Evolutionary conservation across 1,284 basidiomycete genomes (phyloP).

Genomic region (Boletus nobilissimus): DNA sequence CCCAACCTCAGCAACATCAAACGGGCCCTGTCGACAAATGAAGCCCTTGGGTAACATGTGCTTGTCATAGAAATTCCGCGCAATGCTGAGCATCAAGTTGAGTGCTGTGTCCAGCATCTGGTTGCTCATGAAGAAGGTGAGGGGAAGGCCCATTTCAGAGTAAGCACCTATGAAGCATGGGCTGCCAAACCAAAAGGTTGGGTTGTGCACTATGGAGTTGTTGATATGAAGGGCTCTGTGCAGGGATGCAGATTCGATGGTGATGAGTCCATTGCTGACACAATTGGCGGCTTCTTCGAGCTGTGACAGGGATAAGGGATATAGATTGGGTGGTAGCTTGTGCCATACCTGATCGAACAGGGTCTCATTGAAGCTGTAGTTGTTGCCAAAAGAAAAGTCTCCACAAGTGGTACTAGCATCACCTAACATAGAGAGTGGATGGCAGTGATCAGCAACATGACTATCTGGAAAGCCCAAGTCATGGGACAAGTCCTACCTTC

Average conservation of each 20-base stretch:
- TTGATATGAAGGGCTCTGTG: conserved; percentile 34
- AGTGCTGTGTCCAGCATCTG: conserved; percentile 37
- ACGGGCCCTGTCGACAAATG: conserved; percentile 37
- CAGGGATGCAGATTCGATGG: conserved; percentile 35
- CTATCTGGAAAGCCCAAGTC: background rate
- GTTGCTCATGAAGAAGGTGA: conserved; percentile 44
- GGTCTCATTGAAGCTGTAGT: conserved; percentile 43
- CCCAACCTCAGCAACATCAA: conserved; percentile 12
- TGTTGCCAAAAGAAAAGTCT: conserved; percentile 44
- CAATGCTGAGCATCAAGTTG: conserved; percentile 26
- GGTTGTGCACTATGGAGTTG: conserved; percentile 43
- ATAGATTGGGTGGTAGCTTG: no score
- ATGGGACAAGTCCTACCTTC: conserved; percentile 28
- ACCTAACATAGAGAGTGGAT: conserved; percentile 24
- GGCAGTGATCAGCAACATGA: background rate
- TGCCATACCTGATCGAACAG: conserved; percentile 36
- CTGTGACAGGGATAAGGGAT: conserved; percentile 22
- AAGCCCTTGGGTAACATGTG: conserved; percentile 39
- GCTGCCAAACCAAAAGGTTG: conserved; percentile 38
- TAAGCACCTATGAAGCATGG: conserved; percentile 37
- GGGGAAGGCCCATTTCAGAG: conserved; percentile 39
- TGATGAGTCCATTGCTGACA: conserved; percentile 33
- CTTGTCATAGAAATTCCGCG: conserved; percentile 34
- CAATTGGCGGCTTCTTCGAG: conserved; percentile 32
- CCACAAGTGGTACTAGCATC: conserved; percentile 43